Evolutionary conservation across 768 basidiomycete species (phyloP).

Genomic region (Gymnopilus dilepis): DNA sequence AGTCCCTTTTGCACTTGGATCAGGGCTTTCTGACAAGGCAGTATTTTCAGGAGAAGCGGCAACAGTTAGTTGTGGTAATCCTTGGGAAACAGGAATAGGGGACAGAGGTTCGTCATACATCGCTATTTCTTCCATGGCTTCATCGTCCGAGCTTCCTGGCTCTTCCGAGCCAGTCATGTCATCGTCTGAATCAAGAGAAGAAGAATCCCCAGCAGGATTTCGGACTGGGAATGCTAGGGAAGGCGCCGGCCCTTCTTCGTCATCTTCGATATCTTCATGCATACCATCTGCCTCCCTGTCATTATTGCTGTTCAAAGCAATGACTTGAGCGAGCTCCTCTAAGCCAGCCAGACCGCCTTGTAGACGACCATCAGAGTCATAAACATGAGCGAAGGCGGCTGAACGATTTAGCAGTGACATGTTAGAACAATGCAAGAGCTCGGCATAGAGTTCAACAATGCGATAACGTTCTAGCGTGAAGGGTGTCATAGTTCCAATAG

Average conservation of each 20-base stretch:
- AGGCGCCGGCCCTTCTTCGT: conserved; percentile 65
- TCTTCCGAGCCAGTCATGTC: conserved; percentile 75
- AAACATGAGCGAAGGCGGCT: conserved; percentile 67
- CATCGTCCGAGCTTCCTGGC: conserved; percentile 78
- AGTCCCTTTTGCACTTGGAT: conserved; percentile 2
- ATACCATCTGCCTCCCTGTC: conserved; percentile 57
- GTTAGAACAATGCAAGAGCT: conserved; percentile 96
- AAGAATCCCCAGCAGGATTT: conserved; percentile 52
- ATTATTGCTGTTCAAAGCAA: conserved; percentile 62
- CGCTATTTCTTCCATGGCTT: conserved; percentile 82
- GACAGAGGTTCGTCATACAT: conserved; percentile 67
- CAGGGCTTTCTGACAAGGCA: conserved; percentile 20
- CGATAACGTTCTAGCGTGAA: conserved; percentile 95
- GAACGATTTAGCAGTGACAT: conserved; percentile 94
- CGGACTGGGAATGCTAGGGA: conserved; percentile 73
- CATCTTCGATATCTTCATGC: conserved; percentile 53
- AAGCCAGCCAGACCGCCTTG: conserved; percentile 86
- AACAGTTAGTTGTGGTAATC: conserved; percentile 38
- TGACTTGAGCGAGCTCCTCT: conserved; percentile 87
- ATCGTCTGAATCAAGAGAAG: conserved; percentile 72
- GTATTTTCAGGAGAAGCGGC: conserved; percentile 34
- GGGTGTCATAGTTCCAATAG: conserved; percentile 74
- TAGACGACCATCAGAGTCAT: conserved; percentile 82
- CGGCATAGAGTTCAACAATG: conserved; percentile 95
- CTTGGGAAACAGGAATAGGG: conserved; percentile 37